phyloP scores from a whole-genome alignment of 495 filamentous ascomycete genomes.

The Aspergillus wentii region DNA sequence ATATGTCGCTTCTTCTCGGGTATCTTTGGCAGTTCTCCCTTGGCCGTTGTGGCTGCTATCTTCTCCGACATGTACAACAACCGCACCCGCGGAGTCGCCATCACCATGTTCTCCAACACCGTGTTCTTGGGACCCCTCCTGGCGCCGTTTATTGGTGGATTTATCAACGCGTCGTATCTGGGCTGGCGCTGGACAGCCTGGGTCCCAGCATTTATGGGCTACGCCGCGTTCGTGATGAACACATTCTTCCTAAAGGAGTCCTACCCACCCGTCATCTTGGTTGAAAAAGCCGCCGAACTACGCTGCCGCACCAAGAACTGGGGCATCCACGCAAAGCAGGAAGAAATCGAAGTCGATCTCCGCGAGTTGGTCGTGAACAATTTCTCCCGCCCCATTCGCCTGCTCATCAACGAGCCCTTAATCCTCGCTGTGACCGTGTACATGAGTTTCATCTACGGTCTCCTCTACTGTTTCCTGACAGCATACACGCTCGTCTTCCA shows the following conservation, averaged over 20 bases:
- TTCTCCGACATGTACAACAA: slow-evolving; percentile 90
- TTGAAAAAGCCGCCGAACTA: slow-evolving; percentile 71
- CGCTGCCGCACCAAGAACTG: slow-evolving; percentile 83
- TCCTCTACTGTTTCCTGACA: slow-evolving; percentile 42
- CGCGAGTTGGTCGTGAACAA: slow-evolving; percentile 45
- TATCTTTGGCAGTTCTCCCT: slow-evolving; percentile 61
- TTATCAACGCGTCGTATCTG: slow-evolving; percentile 43
- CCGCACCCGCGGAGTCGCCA: slow-evolving; percentile 60
- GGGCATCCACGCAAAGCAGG: slow-evolving; percentile 92
- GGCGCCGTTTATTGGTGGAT: slow-evolving; percentile 84
- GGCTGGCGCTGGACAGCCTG: slow-evolving; percentile 92
- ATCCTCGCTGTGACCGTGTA: slow-evolving; percentile 25
- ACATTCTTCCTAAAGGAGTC: slow-evolving; percentile 77
- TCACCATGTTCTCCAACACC: slow-evolving; percentile 74
- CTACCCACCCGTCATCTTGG: slow-evolving; percentile 78
- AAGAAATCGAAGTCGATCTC: slow-evolving; percentile 86
- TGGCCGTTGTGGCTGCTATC: slow-evolving; percentile 83
- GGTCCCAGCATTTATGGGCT: slow-evolving; percentile 72
- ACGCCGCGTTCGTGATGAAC: slow-evolving; percentile 61
- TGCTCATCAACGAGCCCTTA: slow-evolving; percentile 24
- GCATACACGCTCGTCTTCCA: slow-evolving; percentile 41
- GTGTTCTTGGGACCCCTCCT: slow-evolving; percentile 82
- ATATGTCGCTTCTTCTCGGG: slow-evolving; percentile 65
- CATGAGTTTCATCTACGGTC: slow-evolving; percentile 35
- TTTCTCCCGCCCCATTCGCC: slow-evolving; percentile 24